phyloP scores from a whole-genome alignment of 1,139 yeast genomes.

The Lodderomyces parapsilosis region DNA sequence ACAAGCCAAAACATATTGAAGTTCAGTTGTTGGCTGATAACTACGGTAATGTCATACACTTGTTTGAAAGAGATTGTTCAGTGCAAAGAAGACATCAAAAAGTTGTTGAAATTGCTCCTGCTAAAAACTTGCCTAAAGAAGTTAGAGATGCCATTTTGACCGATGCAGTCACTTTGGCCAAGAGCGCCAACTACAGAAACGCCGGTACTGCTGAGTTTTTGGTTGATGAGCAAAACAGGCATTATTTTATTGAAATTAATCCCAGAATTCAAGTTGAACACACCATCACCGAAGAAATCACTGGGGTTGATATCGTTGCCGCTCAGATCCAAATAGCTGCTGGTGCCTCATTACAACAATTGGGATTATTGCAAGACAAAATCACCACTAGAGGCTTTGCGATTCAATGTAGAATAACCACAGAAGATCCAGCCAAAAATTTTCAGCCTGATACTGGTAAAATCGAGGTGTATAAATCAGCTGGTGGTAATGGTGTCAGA shows the following conservation, averaged over 20 bases:
- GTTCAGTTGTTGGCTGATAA: conserved; percentile 94
- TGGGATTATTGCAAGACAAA: conserved; percentile 90
- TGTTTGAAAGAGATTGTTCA: conserved; percentile 97
- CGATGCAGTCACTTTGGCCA: conserved; percentile 93
- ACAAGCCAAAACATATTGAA: conserved; percentile 96
- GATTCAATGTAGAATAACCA: conserved; percentile 98
- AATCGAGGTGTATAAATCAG: conserved; percentile 95
- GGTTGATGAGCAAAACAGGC: conserved; percentile 92
- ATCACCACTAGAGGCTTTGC: conserved; percentile 97
- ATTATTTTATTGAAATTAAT: conserved; percentile 96
- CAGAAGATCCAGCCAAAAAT: conserved; percentile 95
- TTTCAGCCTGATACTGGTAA: conserved; percentile 99
- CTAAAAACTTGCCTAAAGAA: conserved; percentile 75
- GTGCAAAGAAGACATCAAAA: conserved; percentile 99
- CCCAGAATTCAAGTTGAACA: conserved; percentile 99
- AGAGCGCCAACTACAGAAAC: conserved; percentile 84
- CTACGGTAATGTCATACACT: conserved; percentile 91
- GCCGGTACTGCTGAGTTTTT: conserved; percentile 99
- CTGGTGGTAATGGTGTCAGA: conserved; percentile 99
- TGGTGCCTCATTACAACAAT: conserved; percentile 89
- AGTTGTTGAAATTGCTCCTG: conserved; percentile 99
- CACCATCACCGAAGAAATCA: conserved; percentile 97
- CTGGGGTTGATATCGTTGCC: conserved; percentile 96
- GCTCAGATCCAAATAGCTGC: conserved; percentile 99
- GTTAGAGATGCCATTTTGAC: conserved; percentile 89